A percentile compares a stretch with the other conserved stretches of the same genome.
Conservation (phyloP, 1,139 yeast species). For the Candida buenavistaensis region DNA sequence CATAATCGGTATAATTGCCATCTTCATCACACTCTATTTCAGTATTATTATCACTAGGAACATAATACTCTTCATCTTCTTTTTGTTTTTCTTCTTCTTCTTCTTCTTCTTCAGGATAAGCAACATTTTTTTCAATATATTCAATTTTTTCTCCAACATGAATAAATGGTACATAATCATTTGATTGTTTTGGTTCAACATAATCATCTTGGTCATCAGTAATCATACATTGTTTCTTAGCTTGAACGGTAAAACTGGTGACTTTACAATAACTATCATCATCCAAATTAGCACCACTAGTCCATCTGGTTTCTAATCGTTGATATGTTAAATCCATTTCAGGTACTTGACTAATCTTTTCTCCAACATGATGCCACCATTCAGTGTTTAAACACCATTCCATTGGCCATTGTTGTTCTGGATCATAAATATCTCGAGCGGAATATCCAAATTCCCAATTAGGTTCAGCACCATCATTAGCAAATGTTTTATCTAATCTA, state of each 20-base stretch:
- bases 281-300: conserved; percentile 5
- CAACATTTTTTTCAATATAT: conserved; percentile 13
- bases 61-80: conserved; percentile 3
- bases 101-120: conserved; percentile 4
- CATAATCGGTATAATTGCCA: background rate
- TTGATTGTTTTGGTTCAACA: conserved; percentile 17
- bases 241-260: conserved; percentile 25
- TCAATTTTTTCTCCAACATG: conserved; percentile 19
- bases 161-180: conserved; percentile 19
- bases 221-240: conserved; percentile 24
- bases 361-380: conserved; percentile 26
- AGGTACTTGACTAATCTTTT: conserved; percentile 17
- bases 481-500: conserved; percentile 27
- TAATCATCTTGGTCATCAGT: conserved; percentile 27
- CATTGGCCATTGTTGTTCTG: conserved; percentile 26
- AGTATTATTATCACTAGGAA: too few relatives aligned
- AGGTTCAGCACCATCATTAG: conserved; percentile 31
- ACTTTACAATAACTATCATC: conserved; percentile 23
- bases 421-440: conserved; percentile 30
- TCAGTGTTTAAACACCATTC: conserved; percentile 25
- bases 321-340: conserved; percentile 17
- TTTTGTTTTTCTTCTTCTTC: conserved; percentile 4
- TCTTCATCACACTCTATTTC: background rate
- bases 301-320: conserved; percentile 16
- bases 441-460: conserved; percentile 30